Percentiles rank a stretch among this genome's conserved stretches.
Conservation (phyloP, 768 basidiomycete species). For the Suillus variegatus region DNA sequence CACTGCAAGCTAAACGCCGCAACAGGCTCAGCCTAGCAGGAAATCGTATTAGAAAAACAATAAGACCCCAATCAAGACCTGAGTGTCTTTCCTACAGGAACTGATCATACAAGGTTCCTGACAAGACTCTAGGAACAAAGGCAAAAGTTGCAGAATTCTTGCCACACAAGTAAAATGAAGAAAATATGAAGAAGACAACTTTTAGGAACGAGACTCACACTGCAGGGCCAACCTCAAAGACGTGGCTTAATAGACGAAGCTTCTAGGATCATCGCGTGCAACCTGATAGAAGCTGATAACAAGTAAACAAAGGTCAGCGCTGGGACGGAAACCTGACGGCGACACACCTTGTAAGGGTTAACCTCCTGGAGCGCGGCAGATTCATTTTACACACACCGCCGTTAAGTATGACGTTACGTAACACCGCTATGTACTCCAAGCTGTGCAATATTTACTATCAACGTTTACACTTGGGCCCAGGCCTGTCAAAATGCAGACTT, state of each 20-base stretch:
- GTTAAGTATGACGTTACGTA: conserved; percentile 1
- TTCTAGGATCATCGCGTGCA: conserved; percentile 5
- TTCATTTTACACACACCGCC: neutral
- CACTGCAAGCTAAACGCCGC: neutral
- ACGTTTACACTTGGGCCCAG: neutral
- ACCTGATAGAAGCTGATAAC: neutral
- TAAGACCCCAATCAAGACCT: neutral
- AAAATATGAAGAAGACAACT: conserved; percentile 2
- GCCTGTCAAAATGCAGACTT: neutral
- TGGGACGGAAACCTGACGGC: too few species aligned
- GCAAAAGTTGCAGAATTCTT: neutral
- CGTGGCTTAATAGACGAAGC: conserved; percentile 1
- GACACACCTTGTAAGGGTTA: conserved; percentile 3
- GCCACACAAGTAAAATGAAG: neutral
- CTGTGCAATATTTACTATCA: neutral
- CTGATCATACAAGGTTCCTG: neutral
- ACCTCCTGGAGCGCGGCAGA: neutral
- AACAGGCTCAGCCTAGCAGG: neutral
- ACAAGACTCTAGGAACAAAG: neutral
- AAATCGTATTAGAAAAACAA: neutral
- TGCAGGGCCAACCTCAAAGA: neutral
- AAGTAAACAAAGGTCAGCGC: neutral
- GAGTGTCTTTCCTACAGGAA: neutral
- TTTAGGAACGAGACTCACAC: neutral
- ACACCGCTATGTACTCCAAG: neutral